A percentile compares a stretch with the other conserved stretches of the same genome.
phyloP scores from a whole-genome alignment of 2,329 filamentous ascomycete species.

The Cercospora janseana region DNA sequence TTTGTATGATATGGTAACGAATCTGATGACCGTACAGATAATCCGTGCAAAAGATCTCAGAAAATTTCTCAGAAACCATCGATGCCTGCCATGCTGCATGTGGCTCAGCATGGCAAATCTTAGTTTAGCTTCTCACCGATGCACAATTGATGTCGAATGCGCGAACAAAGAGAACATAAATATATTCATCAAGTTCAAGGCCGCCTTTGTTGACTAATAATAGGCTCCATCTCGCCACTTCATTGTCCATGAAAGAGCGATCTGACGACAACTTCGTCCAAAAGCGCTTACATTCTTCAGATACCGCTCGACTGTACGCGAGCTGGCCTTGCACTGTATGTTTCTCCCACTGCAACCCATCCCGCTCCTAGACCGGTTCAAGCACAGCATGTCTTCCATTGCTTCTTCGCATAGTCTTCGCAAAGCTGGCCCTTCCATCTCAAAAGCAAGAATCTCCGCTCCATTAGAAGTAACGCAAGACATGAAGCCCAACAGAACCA shows the following conservation, averaged over 20 bases:
- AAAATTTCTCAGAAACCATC: background rate
- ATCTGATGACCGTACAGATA: too few species aligned
- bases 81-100: too few species aligned
- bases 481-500: background rate
- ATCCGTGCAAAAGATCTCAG: too few species aligned
- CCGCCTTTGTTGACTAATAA: too few species aligned
- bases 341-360: background rate
- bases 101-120: too few species aligned
- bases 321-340: slow-evolving; percentile 8
- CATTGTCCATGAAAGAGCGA: background rate
- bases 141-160: too few species aligned
- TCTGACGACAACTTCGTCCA: background rate
- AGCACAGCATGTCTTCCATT: slow-evolving; percentile 1
- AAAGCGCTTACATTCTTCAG: background rate
- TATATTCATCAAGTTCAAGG: too few species aligned
- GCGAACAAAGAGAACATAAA: too few species aligned
- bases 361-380: background rate
- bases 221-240: too few species aligned
- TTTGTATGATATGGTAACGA: background rate
- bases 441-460: background rate
- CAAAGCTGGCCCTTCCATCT: slow-evolving; percentile 9
- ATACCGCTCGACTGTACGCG: background rate
- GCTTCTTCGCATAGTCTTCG: background rate
- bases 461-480: background rate
- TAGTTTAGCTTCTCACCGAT: too few species aligned